phyloP scores from a whole-genome alignment of 352 stramenopile genomes.

The Phytophthora brassicae region DNA sequence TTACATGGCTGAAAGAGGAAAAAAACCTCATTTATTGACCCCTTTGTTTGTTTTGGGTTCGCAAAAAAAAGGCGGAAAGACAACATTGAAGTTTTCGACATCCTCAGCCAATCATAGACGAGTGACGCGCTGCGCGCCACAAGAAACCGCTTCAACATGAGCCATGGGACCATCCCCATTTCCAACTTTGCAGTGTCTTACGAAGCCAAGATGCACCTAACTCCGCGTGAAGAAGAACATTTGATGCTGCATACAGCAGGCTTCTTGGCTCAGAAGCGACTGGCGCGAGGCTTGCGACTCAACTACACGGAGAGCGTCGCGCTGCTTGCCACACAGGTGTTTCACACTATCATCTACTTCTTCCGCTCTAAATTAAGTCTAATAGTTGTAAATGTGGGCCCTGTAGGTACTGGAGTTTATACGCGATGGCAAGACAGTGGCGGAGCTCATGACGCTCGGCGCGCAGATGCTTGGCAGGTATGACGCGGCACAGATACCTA shows the following conservation, averaged over 20 bases:
- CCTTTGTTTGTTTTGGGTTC: no score
- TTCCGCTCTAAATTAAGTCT: background rate
- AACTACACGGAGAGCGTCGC: conserved; percentile 94
- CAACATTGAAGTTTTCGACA: no score
- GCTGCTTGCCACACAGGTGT: conserved; percentile 88
- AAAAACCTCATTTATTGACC: no score
- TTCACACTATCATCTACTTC: background rate
- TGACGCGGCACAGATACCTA: background rate
- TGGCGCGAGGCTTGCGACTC: conserved; percentile 90
- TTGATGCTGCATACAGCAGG: conserved; percentile 85
- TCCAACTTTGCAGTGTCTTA: conserved; percentile 13
- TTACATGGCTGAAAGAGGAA: no score
- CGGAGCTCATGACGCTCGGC: conserved; percentile 87
- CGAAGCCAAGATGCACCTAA: conserved; percentile 46
- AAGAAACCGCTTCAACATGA: conserved; percentile 13
- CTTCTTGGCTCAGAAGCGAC: conserved; percentile 92
- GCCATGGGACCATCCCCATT: conserved; percentile 13
- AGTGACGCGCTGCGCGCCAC: background rate
- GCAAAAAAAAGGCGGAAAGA: conserved; percentile 3
- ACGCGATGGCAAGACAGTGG: conserved; percentile 89
- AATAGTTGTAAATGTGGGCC: background rate
- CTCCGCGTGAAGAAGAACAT: conserved; percentile 73
- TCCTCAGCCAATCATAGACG: conserved; percentile 2
- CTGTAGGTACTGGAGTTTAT: conserved; percentile 94
- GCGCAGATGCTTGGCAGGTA: conserved; percentile 77